A percentile compares a stretch with the other conserved stretches of the same genome.
Evolutionary conservation across 805 yeast species (phyloP).

Genomic region (Teunomyces aglyptinius): DNA sequence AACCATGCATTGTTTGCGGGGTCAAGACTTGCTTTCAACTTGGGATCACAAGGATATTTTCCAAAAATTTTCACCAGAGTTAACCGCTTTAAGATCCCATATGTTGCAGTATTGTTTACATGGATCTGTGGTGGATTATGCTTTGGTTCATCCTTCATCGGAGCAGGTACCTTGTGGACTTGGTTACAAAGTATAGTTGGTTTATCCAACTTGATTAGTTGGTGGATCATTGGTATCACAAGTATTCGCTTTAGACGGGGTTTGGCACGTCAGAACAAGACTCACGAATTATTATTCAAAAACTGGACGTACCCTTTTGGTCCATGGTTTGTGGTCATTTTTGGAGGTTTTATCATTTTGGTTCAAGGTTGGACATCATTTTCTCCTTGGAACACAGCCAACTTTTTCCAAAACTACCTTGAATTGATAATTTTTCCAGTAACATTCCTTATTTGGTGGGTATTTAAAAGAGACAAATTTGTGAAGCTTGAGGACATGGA

Average conservation of each 20-base stretch:
- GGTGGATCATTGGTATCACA: slow-evolving; percentile 50
- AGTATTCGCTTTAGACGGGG: slow-evolving; percentile 51
- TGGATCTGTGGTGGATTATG: slow-evolving; percentile 57
- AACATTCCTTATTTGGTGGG: slow-evolving; percentile 43
- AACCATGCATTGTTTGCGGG: slow-evolving; percentile 55
- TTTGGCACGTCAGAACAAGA: slow-evolving; percentile 40
- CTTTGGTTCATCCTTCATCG: slow-evolving; percentile 57
- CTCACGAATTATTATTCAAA: slow-evolving; percentile 38
- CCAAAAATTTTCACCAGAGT: slow-evolving; percentile 42
- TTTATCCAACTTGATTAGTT: slow-evolving; percentile 50
- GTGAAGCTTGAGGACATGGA: slow-evolving; percentile 49
- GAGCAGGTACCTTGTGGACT: slow-evolving; percentile 52
- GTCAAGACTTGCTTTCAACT: slow-evolving; percentile 46
- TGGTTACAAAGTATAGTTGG: slow-evolving; percentile 55
- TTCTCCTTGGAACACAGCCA: slow-evolving; percentile 42
- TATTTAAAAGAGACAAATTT: slow-evolving; percentile 40
- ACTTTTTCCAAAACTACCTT: slow-evolving; percentile 46
- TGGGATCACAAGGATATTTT: slow-evolving; percentile 49
- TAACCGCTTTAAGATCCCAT: slow-evolving; percentile 47
- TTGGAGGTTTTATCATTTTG: slow-evolving; percentile 43
- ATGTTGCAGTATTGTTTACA: slow-evolving; percentile 48
- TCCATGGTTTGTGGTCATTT: slow-evolving; percentile 45
- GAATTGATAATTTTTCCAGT: slow-evolving; percentile 49
- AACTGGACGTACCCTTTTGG: slow-evolving; percentile 56
- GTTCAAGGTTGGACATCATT: slow-evolving; percentile 55